A percentile compares a stretch with the other conserved stretches of the same genome.
Conservation (phyloP, 2,329 filamentous ascomycete species). For the Diaporthe sp. region DNA sequence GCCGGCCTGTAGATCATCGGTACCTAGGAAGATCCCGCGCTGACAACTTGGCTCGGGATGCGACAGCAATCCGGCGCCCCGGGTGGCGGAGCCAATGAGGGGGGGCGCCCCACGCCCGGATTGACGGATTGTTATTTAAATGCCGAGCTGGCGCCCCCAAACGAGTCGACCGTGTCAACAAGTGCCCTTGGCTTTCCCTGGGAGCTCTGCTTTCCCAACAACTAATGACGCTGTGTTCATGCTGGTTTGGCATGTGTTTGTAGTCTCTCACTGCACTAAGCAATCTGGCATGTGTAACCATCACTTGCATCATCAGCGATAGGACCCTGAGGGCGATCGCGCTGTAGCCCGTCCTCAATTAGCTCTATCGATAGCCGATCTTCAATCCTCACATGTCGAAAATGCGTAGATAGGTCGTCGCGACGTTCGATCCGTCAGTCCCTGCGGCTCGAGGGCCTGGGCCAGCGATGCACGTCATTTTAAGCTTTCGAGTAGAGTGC, state of each 20-base stretch:
- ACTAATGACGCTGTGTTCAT: conserved; percentile 19
- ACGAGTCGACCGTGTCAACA: background rate
- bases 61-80: conserved; percentile 17
- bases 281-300: background rate
- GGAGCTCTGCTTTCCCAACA: background rate
- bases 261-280: background rate
- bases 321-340: background rate
- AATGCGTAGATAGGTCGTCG: background rate
- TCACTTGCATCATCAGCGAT: background rate
- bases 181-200: background rate
- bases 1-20: conserved; percentile 26
- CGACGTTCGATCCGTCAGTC: too few relatives aligned
- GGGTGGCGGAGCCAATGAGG: conserved; percentile 26
- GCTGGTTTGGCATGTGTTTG: background rate
- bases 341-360: background rate
- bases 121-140: conserved; percentile 27
- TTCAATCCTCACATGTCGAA: background rate
- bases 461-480: background rate
- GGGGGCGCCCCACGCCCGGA: conserved; percentile 1
- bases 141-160: conserved; percentile 16
- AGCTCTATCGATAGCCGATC: background rate
- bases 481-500: conserved; percentile 12
- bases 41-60: conserved; percentile 30
- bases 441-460: background rate
- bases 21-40: conserved; percentile 16